A percentile compares a stretch with the other conserved stretches of the same genome.
Conservation (phyloP, 495 filamentous ascomycete species). For the Penicillium lagena region DNA sequence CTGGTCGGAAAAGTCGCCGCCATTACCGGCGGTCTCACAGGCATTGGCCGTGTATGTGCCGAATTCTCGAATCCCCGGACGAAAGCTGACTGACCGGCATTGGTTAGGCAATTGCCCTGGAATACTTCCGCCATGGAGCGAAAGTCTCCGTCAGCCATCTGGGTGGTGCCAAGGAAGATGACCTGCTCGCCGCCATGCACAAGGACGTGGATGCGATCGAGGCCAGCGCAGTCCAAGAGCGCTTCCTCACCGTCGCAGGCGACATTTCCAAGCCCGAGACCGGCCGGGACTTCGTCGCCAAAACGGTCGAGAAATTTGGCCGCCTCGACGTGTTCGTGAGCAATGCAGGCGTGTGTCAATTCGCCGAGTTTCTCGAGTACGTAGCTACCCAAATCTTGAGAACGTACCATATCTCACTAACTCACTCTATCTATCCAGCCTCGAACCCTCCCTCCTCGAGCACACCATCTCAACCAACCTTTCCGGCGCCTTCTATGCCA, state of each 20-base stretch:
- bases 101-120: constrained; percentile 57
- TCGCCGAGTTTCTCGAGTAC: constrained; percentile 71
- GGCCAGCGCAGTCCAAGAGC: constrained; percentile 27
- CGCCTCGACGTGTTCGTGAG: constrained; percentile 75
- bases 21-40: constrained; percentile 70
- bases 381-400: constrained; percentile 5
- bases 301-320: constrained; percentile 51
- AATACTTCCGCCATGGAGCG: constrained; percentile 63
- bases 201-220: constrained; percentile 43
- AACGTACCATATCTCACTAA: not conserved
- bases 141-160: constrained; percentile 68
- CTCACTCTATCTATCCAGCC: constrained; percentile 19
- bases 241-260: constrained; percentile 54
- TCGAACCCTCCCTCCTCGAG: constrained; percentile 54
- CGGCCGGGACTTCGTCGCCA: constrained; percentile 47
- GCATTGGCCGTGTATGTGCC: constrained; percentile 55
- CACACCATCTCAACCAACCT: constrained; percentile 72
- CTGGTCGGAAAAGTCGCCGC: constrained; percentile 64
- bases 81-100: not conserved
- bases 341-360: constrained; percentile 84
- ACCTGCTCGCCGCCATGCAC: constrained; percentile 48
- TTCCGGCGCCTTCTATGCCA: constrained; percentile 77
- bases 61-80: not conserved
- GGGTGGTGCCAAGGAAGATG: constrained; percentile 43
- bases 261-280: constrained; percentile 64